Percentiles rank a stretch among this genome's conserved stretches.
Conservation (phyloP, 805 yeast species). For the Metschnikowia gruessii region DNA sequence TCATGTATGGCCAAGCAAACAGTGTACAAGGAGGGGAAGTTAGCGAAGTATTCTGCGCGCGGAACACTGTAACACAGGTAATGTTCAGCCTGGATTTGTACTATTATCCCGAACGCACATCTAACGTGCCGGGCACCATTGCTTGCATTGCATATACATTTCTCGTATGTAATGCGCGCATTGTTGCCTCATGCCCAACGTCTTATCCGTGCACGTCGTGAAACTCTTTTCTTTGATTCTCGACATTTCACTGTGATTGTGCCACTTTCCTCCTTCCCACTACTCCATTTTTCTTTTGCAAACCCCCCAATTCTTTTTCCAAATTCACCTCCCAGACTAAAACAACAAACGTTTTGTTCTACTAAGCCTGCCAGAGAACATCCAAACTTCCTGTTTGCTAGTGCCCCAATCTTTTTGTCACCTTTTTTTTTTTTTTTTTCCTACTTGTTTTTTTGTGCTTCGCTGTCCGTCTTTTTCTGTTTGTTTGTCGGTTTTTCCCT, state of each 20-base stretch:
- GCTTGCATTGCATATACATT: conserved; percentile 4
- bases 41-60: conserved; percentile 3
- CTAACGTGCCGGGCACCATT: conserved; percentile 9
- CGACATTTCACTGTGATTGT: conserved; percentile 12
- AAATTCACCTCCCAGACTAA: background rate
- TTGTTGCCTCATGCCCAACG: conserved; percentile 9
- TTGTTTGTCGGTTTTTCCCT: background rate
- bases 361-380: background rate
- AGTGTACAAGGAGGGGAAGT: background rate
- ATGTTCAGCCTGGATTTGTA: background rate
- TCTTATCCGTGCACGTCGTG: conserved; percentile 14
- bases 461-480: conserved; percentile 4
- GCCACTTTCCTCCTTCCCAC: conserved; percentile 1
- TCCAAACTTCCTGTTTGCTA: background rate
- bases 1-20: background rate
- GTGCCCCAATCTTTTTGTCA: background rate
- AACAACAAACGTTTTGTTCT: background rate
- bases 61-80: background rate
- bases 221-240: conserved; percentile 12
- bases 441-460: background rate
- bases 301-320: background rate
- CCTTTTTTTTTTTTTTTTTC: background rate
- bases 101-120: conserved; percentile 6
- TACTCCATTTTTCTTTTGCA: conserved; percentile 5
- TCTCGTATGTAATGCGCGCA: conserved; percentile 13